These are phyloP conservation scores for Pichia californica DNA, from an alignment of 805 yeast species.

Conservation along the genomic window DNA sequence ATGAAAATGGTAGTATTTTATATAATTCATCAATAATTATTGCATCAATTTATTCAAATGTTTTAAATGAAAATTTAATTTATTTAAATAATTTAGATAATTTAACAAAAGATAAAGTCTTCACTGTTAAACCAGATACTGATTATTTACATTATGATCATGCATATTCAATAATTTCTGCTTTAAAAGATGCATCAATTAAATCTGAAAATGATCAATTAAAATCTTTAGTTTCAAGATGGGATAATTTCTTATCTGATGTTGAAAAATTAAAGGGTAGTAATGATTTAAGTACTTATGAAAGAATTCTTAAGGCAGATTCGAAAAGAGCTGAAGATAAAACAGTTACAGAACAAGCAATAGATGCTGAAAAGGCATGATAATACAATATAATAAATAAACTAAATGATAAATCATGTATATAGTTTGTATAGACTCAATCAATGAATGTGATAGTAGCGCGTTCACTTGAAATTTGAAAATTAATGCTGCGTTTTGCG, in stretches of 20 bases:
- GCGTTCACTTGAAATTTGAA: too few relatives aligned
- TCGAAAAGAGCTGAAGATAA: not conserved
- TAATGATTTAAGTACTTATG: constrained; percentile 3
- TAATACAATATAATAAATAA: too few relatives aligned
- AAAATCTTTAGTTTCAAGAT: constrained; percentile 5
- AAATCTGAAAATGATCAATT: not conserved
- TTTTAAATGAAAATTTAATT: not conserved
- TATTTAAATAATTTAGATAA: constrained; percentile 4
- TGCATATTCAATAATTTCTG: constrained; percentile 10
- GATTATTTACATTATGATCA: constrained; percentile 12
- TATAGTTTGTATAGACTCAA: too few relatives aligned
- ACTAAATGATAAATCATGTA: too few relatives aligned
- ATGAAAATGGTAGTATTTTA: constrained; percentile 5
- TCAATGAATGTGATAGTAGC: too few relatives aligned
- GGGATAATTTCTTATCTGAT: constrained; percentile 2
- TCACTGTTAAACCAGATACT: constrained; percentile 1
- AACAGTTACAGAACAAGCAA: not conserved
- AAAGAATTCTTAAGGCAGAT: not conserved
- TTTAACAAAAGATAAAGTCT: constrained; percentile 2
- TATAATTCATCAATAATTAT: constrained; percentile 5
- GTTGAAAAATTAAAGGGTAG: constrained; percentile 7
- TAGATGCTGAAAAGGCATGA: not conserved
- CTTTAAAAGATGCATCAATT: constrained; percentile 10
- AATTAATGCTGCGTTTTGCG: too few relatives aligned
- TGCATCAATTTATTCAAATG: constrained; percentile 5